These are phyloP conservation scores for Stygiomarasmius scandens DNA, from an alignment of 1,284 basidiomycete genomes.

Conservation along the genomic window DNA sequence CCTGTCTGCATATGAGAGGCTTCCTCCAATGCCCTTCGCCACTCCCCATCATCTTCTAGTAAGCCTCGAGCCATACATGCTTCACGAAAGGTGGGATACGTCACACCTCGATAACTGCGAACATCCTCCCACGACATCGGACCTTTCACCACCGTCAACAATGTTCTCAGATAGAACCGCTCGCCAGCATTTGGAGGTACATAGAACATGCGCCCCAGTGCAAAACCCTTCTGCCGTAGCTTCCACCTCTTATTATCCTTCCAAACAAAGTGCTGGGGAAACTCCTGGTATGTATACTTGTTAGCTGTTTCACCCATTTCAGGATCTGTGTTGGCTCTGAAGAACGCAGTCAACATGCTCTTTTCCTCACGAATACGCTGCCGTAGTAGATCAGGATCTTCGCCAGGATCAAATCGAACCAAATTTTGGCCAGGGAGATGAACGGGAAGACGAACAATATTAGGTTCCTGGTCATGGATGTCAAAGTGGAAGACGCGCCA, in stretches of 20 bases:
- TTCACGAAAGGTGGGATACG: slow-evolving; percentile 30
- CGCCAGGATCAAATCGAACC: slow-evolving; percentile 35
- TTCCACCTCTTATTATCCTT: slow-evolving; percentile 26
- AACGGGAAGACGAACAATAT: slow-evolving; percentile 38
- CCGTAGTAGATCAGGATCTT: slow-evolving; percentile 27
- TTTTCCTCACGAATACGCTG: slow-evolving; percentile 22
- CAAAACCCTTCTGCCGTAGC: slow-evolving; percentile 22
- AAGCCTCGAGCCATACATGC: slow-evolving; percentile 45
- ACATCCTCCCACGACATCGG: slow-evolving; percentile 38
- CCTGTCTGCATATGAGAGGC: slow-evolving; percentile 45
- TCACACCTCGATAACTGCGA: slow-evolving; percentile 26
- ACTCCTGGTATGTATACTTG: slow-evolving; percentile 39
- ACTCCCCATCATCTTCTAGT: slow-evolving; percentile 45
- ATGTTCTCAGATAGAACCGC: slow-evolving; percentile 38
- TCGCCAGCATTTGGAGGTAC: slow-evolving; percentile 34
- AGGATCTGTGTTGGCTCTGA: slow-evolving; percentile 36
- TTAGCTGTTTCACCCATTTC: slow-evolving; percentile 27
- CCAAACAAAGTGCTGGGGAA: slow-evolving; percentile 33
- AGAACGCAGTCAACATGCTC: slow-evolving; percentile 42
- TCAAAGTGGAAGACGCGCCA: slow-evolving; percentile 36
- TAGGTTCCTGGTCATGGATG: slow-evolving; percentile 35
- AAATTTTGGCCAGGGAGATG: slow-evolving; percentile 40
- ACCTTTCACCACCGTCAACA: slow-evolving; percentile 39
- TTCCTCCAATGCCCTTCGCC: slow-evolving; percentile 42
- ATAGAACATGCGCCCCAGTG: slow-evolving; percentile 35